Percentiles rank a stretch among this genome's conserved stretches.
Conservation (phyloP, 768 basidiomycete genomes). For the Lactifluus piperatus region DNA sequence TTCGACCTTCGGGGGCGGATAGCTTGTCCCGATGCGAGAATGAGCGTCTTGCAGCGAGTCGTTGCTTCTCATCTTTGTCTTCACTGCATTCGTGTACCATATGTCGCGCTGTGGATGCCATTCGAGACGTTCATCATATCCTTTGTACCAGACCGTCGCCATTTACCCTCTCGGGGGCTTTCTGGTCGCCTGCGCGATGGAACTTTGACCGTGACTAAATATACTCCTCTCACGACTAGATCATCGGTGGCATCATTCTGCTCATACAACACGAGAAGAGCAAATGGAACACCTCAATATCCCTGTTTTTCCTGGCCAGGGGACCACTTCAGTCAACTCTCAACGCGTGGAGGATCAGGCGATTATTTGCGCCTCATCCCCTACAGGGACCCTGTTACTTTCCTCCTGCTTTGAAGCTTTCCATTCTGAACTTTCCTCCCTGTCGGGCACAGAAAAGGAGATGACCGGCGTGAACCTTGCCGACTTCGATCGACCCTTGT, state of each 20-base stretch:
- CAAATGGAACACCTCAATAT: slow-evolving; percentile 24
- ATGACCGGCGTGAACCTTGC: slow-evolving; percentile 28
- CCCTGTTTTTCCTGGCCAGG: slow-evolving; percentile 53
- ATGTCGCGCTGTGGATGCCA: neutral
- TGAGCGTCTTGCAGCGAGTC: too few relatives aligned
- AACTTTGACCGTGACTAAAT: neutral
- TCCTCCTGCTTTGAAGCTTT: slow-evolving; percentile 45
- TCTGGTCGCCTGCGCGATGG: neutral
- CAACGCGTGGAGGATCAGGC: slow-evolving; percentile 31
- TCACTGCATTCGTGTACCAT: neutral
- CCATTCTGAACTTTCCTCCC: slow-evolving; percentile 37
- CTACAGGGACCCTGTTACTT: slow-evolving; percentile 37
- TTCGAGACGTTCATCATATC: neutral
- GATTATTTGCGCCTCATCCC: slow-evolving; percentile 34
- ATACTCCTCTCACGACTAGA: neutral
- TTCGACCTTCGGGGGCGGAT: neutral
- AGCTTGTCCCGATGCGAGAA: too few relatives aligned
- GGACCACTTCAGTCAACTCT: slow-evolving; percentile 31
- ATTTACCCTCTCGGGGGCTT: neutral
- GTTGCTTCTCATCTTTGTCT: neutral
- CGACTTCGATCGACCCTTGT: slow-evolving; percentile 36
- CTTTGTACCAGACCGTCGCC: too few relatives aligned
- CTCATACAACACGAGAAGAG: neutral
- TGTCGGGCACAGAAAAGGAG: slow-evolving; percentile 33
- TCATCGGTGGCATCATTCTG: neutral